These are phyloP conservation scores for Melanogaster broomeanus DNA, from an alignment of 768 basidiomycete genomes.

Conservation along the genomic window DNA sequence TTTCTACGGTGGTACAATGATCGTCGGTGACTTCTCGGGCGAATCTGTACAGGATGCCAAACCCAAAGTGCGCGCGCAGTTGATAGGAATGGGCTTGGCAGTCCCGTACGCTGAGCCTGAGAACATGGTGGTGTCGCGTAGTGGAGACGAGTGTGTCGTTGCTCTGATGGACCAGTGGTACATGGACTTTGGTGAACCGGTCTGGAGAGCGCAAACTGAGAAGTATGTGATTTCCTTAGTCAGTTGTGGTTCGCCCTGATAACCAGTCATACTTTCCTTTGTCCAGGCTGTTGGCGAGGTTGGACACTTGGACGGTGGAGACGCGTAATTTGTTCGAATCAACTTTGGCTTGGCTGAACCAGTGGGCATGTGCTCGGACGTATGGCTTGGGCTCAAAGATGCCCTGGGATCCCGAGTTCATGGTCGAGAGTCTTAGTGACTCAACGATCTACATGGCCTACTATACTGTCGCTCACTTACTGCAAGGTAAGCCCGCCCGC, in stretches of 20 bases:
- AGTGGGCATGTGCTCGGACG: conserved; percentile 99
- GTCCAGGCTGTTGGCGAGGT: conserved; percentile 69
- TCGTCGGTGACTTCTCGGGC: conserved; percentile 90
- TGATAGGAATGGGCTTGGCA: conserved; percentile 78
- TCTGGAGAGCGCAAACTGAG: conserved; percentile 87
- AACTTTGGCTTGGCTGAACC: conserved; percentile 91
- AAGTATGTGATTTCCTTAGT: conserved; percentile 50
- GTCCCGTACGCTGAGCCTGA: conserved; percentile 97
- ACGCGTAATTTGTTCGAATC: conserved; percentile 91
- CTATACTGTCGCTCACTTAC: conserved; percentile 89
- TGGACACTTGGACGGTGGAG: conserved; percentile 92
- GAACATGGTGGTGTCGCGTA: conserved; percentile 83
- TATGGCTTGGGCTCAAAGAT: conserved; percentile 95
- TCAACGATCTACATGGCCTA: conserved; percentile 99
- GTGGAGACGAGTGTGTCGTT: conserved; percentile 97
- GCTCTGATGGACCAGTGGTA: conserved; percentile 99
- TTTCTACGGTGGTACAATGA: conserved; percentile 93
- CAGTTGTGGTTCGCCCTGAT: conserved; percentile 5
- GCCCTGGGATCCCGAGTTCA: conserved; percentile 95
- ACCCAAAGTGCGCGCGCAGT: conserved; percentile 76
- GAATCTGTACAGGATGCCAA: conserved; percentile 90
- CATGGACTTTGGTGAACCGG: conserved; percentile 90
- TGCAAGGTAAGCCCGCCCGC: conserved; percentile 69
- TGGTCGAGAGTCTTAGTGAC: conserved; percentile 96
- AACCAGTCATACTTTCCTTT: background rate